Evolutionary conservation across 495 filamentous ascomycete genomes (phyloP), one percentile per base, ranked within the genome.

Genomic region (Baudoinia panamericana): DNA sequence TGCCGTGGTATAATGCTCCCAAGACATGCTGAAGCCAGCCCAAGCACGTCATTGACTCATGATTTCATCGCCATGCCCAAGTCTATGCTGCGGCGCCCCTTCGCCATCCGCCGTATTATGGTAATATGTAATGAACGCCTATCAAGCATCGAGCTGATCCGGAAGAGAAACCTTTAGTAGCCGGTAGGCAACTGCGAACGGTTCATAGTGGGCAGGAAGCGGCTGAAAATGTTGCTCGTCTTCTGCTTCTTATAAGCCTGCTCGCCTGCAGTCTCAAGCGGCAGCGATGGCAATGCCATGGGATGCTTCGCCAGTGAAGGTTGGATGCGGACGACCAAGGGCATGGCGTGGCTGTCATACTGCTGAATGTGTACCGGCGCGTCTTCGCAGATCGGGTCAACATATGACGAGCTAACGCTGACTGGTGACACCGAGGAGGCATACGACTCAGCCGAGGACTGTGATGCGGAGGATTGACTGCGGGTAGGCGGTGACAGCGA

Each of bases 401-500:
- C 20, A 32, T 44, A 47, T 4, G 46, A 50, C 4, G 54, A 50
- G 12, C 39, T 38, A 21, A 43, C 36, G 39, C 51, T 45, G 16
- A 41, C 56, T 15, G 55, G 53, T 15, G 56, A 50, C 12, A 40
- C 43, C 11, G 39, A 37, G 11, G 40, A 36, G 4, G 41, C 30
- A 25, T 50, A 38, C 1, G 53, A 56, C 19, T 47, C 50, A 21
- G 28, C 40, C 5, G 50, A 53, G 12, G 53, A 56, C n/a, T 43
- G 35, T 17, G 56, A 52, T n/a, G 50, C 51, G 4, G 55, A 55
- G 1, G 58, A 56, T 11, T 47, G 51, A 46, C 56, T 59, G 48
- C 61, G 61, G 16, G 56, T 54, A 6, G 61, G 58, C 36, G 61
- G 60, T 8, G 61, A 64, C n/a, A 63, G 53, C 4, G 61, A 62